Percentiles rank a stretch among this genome's conserved stretches.
Conservation (phyloP, 352 stramenopile genomes). For the Globisporangium nodosum region DNA sequence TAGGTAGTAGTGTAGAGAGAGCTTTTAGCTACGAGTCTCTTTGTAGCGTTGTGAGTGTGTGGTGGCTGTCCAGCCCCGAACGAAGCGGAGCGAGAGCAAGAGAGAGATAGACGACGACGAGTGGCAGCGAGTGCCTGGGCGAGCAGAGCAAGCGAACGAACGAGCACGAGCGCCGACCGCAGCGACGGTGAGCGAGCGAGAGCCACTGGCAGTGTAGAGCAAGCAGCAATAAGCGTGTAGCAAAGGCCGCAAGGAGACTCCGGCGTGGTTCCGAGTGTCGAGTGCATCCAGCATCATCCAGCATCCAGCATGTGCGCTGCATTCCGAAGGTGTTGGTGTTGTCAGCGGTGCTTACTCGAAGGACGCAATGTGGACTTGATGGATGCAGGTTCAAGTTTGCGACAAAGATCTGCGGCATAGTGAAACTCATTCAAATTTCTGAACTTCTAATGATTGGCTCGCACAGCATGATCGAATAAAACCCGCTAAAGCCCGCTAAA, state of each 20-base stretch:
- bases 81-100: background rate
- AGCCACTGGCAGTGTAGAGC: background rate
- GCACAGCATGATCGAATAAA: too few relatives aligned
- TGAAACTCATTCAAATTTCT: background rate
- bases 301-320: too few relatives aligned
- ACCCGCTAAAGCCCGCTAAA: too few relatives aligned
- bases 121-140: background rate
- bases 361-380: background rate
- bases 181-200: background rate
- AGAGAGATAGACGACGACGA: slow-evolving; percentile 1
- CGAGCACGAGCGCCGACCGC: background rate
- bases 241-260: background rate
- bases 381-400: background rate
- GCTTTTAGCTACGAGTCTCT: slow-evolving; percentile 4
- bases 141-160: background rate
- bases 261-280: background rate
- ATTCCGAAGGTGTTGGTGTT: background rate
- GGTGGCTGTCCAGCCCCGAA: background rate
- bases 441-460: background rate
- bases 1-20: slow-evolving; percentile 6
- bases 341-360: background rate
- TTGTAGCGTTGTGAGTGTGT: slow-evolving; percentile 4
- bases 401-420: background rate
- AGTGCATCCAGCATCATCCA: too few relatives aligned
- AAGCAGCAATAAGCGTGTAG: slow-evolving; percentile 4